Percentiles rank a stretch among this genome's conserved stretches.
Evolutionary conservation across 345 rosid genomes (phyloP).

Genomic region (Eucalyptus erythrocorys): DNA sequence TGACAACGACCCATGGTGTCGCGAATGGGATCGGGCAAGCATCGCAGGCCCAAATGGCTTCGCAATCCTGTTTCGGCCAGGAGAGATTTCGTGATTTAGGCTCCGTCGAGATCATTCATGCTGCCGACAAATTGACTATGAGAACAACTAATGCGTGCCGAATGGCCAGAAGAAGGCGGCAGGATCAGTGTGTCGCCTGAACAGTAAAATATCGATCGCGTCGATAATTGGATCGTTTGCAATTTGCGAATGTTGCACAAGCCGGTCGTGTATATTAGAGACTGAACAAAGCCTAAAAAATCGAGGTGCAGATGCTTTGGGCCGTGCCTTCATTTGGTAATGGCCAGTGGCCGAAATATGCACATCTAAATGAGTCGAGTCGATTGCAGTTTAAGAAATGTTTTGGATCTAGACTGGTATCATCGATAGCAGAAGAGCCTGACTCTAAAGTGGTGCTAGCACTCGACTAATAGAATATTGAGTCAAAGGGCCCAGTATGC

Average conservation of each 20-base stretch:
- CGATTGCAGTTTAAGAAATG: not conserved
- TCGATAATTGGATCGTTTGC: not conserved
- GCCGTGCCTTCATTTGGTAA: not conserved
- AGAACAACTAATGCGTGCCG: not conserved
- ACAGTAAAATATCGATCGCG: rapidly evolving
- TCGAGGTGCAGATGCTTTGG: not conserved
- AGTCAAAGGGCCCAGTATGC: not conserved
- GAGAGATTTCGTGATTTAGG: not conserved
- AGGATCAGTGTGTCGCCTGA: rapidly evolving
- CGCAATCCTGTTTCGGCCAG: not conserved
- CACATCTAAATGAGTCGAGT: not conserved
- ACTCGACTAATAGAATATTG: not conserved
- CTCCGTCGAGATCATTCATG: not conserved
- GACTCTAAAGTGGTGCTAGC: not conserved
- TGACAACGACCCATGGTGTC: rapidly evolving
- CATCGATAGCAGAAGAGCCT: not conserved
- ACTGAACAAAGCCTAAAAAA: not conserved
- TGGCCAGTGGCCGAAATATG: not conserved
- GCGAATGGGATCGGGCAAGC: not conserved
- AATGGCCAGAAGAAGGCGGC: not conserved
- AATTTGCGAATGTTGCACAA: not conserved
- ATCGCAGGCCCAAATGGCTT: not conserved
- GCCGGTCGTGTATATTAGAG: not conserved
- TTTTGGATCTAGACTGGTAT: not conserved
- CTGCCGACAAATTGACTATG: not conserved